Base-by-base conservation (phyloP, 192 early-diverging fungal genomes). In the Gamsiella multidivaricata region DNA sequence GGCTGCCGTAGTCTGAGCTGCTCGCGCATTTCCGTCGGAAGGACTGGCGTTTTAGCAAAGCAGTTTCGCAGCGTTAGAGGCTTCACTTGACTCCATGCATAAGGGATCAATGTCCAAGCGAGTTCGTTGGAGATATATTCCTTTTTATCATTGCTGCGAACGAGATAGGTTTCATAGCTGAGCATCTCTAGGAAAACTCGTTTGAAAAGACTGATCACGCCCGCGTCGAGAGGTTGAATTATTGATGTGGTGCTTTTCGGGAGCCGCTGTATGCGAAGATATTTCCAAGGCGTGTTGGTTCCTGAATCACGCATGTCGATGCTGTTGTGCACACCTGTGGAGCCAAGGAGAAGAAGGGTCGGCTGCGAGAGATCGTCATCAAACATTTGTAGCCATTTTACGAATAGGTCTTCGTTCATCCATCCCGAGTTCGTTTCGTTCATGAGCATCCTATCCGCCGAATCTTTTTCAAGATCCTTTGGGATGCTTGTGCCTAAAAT, bases 51-150 rank as follows among this genome's bases (percentile, higher is more conserved):
- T n/a, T n/a, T n/a, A n/a, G n/a, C n/a, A n/a, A n/a, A n/a, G n/a
- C n/a, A n/a, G n/a, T n/a, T n/a, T n/a, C n/a, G n/a, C n/a, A n/a
- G n/a, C n/a, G n/a, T n/a, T n/a, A n/a, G 46, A 20, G 46, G 10
- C n/a, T 49, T 49, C 11, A 49, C 5, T 9, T 20, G n/a, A 18
- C 22, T 20, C 46, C 46, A 49, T 49, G 46, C 46, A 49, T 49
- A 49, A 20, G 46, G 46, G n/a, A 49, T n/a, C n/a, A 49, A 49
- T 49, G 46, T 49, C 46, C 46, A 49, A 49, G 46, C 46, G 9
- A n/a, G 46, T 20, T 20, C 46, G 22, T 49, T 49, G n/a, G n/a
- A 18, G 46, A 49, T 9, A 20, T 5, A 15, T 20, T 8, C 22
- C 46, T 49, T 5, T 20, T 49, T 49, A 20, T 49, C 46, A n/a